Conservation (phyloP, 441 rosid species). For the Populus hybrid region DNA sequence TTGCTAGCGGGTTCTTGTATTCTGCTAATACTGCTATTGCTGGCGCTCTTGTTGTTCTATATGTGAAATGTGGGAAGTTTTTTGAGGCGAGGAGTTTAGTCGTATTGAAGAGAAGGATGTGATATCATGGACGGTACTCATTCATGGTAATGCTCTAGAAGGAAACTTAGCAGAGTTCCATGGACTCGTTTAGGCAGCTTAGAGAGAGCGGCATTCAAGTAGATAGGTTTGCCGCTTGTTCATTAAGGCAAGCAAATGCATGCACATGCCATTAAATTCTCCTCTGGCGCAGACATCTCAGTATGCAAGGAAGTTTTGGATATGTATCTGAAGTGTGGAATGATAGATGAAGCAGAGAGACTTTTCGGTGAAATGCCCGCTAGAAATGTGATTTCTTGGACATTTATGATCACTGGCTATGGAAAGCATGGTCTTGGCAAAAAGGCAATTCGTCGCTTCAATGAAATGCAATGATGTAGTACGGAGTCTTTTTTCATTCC, state of each 20-base stretch:
- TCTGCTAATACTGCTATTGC: constrained; percentile 40
- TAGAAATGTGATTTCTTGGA: constrained; percentile 80
- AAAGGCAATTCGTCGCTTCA: constrained; percentile 49
- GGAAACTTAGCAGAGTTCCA: constrained; percentile 55
- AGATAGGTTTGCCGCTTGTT: constrained; percentile 65
- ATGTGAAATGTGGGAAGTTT: constrained; percentile 65
- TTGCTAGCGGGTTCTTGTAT: constrained; percentile 54
- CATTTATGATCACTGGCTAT: constrained; percentile 80
- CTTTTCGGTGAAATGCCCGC: constrained; percentile 49
- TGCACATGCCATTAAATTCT: constrained; percentile 55
- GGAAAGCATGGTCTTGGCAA: constrained; percentile 83
- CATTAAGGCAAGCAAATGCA: constrained; percentile 89
- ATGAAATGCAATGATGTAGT: constrained; percentile 47
- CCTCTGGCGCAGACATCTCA: constrained; percentile 58
- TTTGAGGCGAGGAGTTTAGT: constrained; percentile 53
- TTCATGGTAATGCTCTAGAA: constrained; percentile 81
- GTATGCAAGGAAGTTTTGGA: constrained; percentile 67
- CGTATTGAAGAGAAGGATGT: constrained; percentile 53
- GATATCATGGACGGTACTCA: constrained; percentile 71
- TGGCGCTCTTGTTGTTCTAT: constrained; percentile 70
- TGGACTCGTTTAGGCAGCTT: constrained; percentile 63
- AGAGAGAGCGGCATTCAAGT: constrained; percentile 34
- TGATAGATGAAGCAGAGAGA: constrained; percentile 62
- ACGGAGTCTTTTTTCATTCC: not conserved
- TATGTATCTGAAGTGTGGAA: constrained; percentile 87